Evolutionary conservation across 2,329 filamentous ascomycete species (phyloP), one percentile per base, ranked within the genome.

Genomic region (Colletotrichum coccodes): DNA sequence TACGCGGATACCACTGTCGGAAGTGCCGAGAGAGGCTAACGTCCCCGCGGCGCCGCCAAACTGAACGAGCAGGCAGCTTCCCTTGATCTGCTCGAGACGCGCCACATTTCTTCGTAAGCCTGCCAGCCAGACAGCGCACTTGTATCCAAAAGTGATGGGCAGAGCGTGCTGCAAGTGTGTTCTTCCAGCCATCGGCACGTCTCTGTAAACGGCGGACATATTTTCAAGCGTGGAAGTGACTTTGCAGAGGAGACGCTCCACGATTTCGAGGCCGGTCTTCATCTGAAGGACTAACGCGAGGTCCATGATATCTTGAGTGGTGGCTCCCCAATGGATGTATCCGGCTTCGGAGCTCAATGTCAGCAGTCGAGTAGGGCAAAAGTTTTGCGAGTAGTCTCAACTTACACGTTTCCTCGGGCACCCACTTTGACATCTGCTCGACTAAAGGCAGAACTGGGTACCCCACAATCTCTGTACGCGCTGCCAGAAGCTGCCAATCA

Each of bases 251-350:
- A 84, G 78, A 5, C 76, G 73, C 67, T 86, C 80, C 4, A 89
- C 80, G 18, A 89, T 80, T 0, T 76, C 75, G 16, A 89, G 75
- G 0, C 86, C 86, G 14, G 80, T 71, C 47, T 85, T 84, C 74
- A 88, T 86, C 71, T 89, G 87, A 9, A 89, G 72, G 1, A 87
- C 77, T 14, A 81, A 84, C 0, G 86, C 87, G 0, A 83, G 77
- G 70, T 89, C 87, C 86, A 88, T 88, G 66, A 89, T 88, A 71
- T 89, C 86, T 70, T 89, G 87, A 0, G 87, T 89, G 0, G 87
- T 89, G 2, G 86, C 86, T 9, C 87, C 87, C 86, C 86, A 88
- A 73, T 89, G 86, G 12, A 89, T 82, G 71, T 86, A 88, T 1
- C 71, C 73, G 5, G 72, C 73, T 64, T 18, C 23, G 3, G 26